These are phyloP conservation scores for Phlebiopsis flavidoalba DNA, from an alignment of 768 basidiomycete species.

Conservation along the genomic window DNA sequence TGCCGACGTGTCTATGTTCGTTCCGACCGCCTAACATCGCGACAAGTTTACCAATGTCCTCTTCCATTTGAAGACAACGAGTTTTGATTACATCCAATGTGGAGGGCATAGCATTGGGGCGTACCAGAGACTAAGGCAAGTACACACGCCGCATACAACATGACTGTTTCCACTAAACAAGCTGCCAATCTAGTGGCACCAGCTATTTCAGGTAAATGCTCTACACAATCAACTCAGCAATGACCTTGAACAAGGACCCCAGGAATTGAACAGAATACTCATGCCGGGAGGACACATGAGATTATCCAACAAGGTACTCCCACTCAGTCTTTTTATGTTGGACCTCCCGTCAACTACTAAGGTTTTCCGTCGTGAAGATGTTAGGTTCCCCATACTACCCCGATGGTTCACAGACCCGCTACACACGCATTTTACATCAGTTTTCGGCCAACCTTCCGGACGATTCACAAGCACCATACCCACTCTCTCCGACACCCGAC, in stretches of 20 bases:
- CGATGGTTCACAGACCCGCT: slow-evolving; percentile 70
- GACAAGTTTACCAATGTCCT: slow-evolving; percentile 57
- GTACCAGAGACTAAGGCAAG: slow-evolving; percentile 66
- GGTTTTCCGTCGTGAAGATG: slow-evolving; percentile 36
- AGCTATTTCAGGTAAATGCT: slow-evolving; percentile 54
- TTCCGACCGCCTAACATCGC: neutral
- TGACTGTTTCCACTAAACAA: neutral
- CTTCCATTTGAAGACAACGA: slow-evolving; percentile 75
- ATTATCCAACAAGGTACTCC: slow-evolving; percentile 66
- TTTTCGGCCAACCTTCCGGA: slow-evolving; percentile 46
- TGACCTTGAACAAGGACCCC: neutral
- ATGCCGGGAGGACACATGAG: slow-evolving; percentile 65
- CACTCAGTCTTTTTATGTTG: neutral
- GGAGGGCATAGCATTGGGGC: slow-evolving; percentile 25
- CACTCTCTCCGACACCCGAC: slow-evolving; percentile 28
- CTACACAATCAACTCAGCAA: neutral
- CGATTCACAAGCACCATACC: slow-evolving; percentile 31
- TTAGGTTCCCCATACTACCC: slow-evolving; percentile 64
- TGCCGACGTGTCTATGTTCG: neutral
- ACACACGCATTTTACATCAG: slow-evolving; percentile 33
- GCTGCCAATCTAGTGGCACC: slow-evolving; percentile 45
- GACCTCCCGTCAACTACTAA: neutral
- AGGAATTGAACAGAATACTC: slow-evolving; percentile 70
- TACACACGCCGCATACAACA: neutral
- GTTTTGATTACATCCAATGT: slow-evolving; percentile 74